Conservation (phyloP, 2,329 filamentous ascomycete species). For the Mariannaea sp. region DNA sequence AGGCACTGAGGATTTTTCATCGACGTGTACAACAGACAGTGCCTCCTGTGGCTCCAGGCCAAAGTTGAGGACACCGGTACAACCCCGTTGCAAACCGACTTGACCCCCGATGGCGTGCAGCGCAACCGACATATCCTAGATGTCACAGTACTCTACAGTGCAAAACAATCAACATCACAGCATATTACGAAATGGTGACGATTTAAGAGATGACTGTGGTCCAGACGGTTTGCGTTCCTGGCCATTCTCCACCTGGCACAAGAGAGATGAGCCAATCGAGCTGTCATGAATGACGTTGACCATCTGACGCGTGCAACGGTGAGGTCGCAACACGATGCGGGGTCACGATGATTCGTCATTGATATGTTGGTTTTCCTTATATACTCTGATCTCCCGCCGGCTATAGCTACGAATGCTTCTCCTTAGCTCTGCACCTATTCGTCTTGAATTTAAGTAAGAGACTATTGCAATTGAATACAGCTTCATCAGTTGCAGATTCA, state of each 20-base stretch:
- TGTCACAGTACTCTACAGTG: too few species aligned
- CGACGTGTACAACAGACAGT: too few species aligned
- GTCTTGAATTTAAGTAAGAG: too few species aligned
- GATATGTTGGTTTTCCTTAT: background rate
- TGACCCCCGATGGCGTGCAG: too few species aligned
- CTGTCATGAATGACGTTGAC: constrained; percentile 38
- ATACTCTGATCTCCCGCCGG: background rate
- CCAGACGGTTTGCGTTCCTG: constrained; percentile 19
- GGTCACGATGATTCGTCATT: constrained; percentile 7
- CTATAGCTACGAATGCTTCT: background rate
- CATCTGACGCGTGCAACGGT: background rate
- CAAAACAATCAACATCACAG: background rate
- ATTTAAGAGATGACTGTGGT: background rate
- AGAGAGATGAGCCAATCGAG: constrained; percentile 30
- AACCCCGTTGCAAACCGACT: too few species aligned
- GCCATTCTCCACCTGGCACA: constrained; percentile 29
- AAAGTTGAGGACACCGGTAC: too few species aligned
- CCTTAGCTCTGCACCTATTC: too few species aligned
- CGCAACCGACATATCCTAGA: too few species aligned
- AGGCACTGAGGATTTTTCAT: too few species aligned
- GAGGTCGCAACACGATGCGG: background rate
- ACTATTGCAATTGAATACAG: too few species aligned
- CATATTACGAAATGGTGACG: constrained; percentile 37
- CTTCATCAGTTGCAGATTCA: too few species aligned
- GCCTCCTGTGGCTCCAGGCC: too few species aligned